Evolutionary conservation across 768 basidiomycete species (phyloP).

Genomic region (Tulasnella sp.): DNA sequence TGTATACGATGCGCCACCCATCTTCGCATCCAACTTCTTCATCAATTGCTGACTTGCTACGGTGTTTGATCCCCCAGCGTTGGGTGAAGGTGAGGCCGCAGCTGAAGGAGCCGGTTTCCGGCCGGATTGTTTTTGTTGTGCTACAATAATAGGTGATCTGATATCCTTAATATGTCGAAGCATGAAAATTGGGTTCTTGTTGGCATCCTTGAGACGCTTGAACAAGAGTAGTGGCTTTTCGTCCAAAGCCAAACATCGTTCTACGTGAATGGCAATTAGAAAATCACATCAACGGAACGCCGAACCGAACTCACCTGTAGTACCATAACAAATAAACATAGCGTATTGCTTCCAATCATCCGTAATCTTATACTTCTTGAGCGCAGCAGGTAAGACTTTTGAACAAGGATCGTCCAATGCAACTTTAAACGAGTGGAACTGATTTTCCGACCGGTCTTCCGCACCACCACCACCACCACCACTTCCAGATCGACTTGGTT

Average conservation of each 20-base stretch:
- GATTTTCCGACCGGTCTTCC: constrained; percentile 10
- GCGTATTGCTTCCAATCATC: constrained; percentile 99
- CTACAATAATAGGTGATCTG: constrained; percentile 90
- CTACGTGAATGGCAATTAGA: constrained; percentile 42
- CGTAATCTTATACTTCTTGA: constrained; percentile 98
- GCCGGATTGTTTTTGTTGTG: constrained; percentile 87
- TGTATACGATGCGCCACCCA: constrained; percentile 15
- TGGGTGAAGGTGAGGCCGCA: not conserved
- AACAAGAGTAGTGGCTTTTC: constrained; percentile 95
- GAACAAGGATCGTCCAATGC: constrained; percentile 96
- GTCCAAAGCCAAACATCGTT: constrained; percentile 92
- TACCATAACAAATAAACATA: constrained; percentile 98
- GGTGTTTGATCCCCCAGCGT: not conserved
- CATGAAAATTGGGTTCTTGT: constrained; percentile 99
- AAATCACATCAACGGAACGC: constrained; percentile 32
- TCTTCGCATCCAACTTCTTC: constrained; percentile 7
- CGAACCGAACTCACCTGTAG: constrained; percentile 49
- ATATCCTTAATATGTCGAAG: constrained; percentile 94
- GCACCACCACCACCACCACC: not conserved
- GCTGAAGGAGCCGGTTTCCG: constrained; percentile 26
- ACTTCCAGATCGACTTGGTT: not conserved
- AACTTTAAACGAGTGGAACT: constrained; percentile 86
- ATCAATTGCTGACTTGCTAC: constrained; percentile 11
- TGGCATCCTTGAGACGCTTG: constrained; percentile 91
- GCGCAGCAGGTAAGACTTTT: constrained; percentile 93